Conservation (phyloP, 768 basidiomycete species). For the Inosperma sp. region DNA sequence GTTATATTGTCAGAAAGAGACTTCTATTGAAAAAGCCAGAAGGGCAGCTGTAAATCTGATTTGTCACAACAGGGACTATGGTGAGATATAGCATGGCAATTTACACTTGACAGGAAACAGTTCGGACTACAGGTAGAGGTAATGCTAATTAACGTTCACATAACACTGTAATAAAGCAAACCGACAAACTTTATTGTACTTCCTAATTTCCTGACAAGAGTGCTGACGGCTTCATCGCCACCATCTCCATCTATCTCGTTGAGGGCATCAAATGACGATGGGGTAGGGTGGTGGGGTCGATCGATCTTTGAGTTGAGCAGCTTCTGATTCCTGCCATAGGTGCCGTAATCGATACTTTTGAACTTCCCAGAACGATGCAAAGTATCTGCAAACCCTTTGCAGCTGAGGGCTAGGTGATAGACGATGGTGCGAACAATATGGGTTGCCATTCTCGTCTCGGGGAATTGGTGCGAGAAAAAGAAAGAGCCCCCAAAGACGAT, state of each 20-base stretch:
- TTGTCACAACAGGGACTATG: not conserved
- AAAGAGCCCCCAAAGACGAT: slow-evolving; percentile 19
- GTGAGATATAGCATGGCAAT: not conserved
- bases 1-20: slow-evolving; percentile 15
- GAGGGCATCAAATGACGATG: slow-evolving; percentile 2
- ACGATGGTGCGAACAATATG: slow-evolving; percentile 17
- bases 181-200: slow-evolving; percentile 78
- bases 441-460: slow-evolving; percentile 13
- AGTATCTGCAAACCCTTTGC: too few relatives aligned
- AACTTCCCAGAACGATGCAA: slow-evolving; percentile 5
- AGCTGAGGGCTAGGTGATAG: slow-evolving; percentile 14
- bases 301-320: too few relatives aligned
- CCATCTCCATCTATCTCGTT: too few relatives aligned
- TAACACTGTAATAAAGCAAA: not conserved
- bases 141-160: not conserved
- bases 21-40: slow-evolving; percentile 16
- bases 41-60: too few relatives aligned
- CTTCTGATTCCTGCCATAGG: not conserved
- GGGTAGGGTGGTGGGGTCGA: not conserved
- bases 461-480: slow-evolving; percentile 22
- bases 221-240: slow-evolving; percentile 92
- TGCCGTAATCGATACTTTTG: not conserved
- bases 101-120: not conserved
- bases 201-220: slow-evolving; percentile 92
- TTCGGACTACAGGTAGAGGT: too few relatives aligned